Percentiles rank a stretch among this genome's conserved stretches.
phyloP scores from a whole-genome alignment of 2,329 filamentous ascomycete species.

The Ambrosiella beaveri region DNA sequence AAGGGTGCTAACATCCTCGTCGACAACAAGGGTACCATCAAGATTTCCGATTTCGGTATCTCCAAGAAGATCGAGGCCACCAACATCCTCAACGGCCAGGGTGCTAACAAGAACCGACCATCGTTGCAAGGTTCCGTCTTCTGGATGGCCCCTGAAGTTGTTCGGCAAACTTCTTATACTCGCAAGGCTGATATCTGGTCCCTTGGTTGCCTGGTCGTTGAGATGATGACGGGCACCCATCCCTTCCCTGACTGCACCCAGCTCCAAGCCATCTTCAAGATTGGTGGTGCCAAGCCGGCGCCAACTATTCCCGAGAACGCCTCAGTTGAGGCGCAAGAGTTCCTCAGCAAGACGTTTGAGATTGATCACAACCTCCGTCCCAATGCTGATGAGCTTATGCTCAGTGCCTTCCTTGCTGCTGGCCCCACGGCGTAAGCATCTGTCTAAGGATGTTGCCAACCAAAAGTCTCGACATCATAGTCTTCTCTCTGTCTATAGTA shows the following conservation, averaged over 20 bases:
- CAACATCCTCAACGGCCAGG: constrained; percentile 56
- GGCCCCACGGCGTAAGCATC: not conserved
- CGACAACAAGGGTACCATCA: constrained; percentile 96
- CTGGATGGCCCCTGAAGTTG: constrained; percentile 99
- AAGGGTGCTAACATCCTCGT: constrained; percentile 98
- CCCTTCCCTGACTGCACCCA: constrained; percentile 96
- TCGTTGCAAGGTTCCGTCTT: constrained; percentile 95
- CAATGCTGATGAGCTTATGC: constrained; percentile 76
- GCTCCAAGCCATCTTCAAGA: constrained; percentile 96
- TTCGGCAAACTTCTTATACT: constrained; percentile 93
- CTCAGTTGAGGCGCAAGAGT: constrained; percentile 66
- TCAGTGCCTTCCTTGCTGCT: constrained; percentile 57
- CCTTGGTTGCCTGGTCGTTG: constrained; percentile 85
- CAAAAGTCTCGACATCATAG: not conserved
- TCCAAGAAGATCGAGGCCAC: constrained; percentile 92
- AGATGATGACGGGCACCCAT: constrained; percentile 97
- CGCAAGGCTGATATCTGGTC: constrained; percentile 99
- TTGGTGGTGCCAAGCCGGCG: constrained; percentile 70
- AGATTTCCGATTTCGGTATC: constrained; percentile 98
- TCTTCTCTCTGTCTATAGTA: not conserved
- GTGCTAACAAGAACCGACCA: constrained; percentile 49
- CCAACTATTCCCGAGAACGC: constrained; percentile 79
- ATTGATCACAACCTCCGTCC: constrained; percentile 86
- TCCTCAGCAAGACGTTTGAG: constrained; percentile 82
- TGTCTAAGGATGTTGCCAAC: not conserved